Evolutionary conservation across 2,329 filamentous ascomycete species (phyloP), one percentile per base, ranked within the genome.

Genomic region (Lachnellula hyalina): DNA sequence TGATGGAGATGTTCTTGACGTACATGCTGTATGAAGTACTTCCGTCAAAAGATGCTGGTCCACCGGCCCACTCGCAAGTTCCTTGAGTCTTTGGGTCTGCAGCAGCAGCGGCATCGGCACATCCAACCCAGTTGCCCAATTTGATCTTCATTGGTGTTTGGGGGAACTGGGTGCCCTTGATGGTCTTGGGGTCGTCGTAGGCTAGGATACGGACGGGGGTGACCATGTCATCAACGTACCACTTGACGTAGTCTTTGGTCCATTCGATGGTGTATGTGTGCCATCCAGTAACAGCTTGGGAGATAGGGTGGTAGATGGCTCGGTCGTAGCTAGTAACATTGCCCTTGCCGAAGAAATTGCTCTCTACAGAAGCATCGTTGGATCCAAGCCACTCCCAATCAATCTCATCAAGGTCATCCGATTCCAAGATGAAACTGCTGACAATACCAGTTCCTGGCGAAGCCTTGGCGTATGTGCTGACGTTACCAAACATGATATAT

Each of bases 181-280:
- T 51, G 46, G 77, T 68, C 54, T 79, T 55, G 38, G 76, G 65
- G 59, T 78, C 76, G 42, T 63, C 66, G 61, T 73, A 78, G 49
- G 70, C 71, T 25, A 78, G 73, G 3, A 74, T 77, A 55, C 80
- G 78, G 23, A 77, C 67, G 23, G 71, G 64, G 5, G 60, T 62
- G 55, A 32, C 28, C 28, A 32, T 32, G 11, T 74, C 75, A 64
- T 84, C 76, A 53, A 89, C 79, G 65, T 79, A 75, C 79, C 84
- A 89, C 55, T 76, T 72, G 56, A 86, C 73, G 35, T 72, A 67
- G 7, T 81, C 76, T 28, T 76, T 67, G 21, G 80, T 85, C 86
- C 86, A 89, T 72, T 87, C 81, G 51, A 89, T 66, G 8, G 79
- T 78, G 73, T 89, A 89, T 53, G 79, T 87, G 73, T 88, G 84